These are phyloP conservation scores for Neurospora cerealis DNA, from an alignment of 495 filamentous ascomycete genomes.

Conservation along the genomic window DNA sequence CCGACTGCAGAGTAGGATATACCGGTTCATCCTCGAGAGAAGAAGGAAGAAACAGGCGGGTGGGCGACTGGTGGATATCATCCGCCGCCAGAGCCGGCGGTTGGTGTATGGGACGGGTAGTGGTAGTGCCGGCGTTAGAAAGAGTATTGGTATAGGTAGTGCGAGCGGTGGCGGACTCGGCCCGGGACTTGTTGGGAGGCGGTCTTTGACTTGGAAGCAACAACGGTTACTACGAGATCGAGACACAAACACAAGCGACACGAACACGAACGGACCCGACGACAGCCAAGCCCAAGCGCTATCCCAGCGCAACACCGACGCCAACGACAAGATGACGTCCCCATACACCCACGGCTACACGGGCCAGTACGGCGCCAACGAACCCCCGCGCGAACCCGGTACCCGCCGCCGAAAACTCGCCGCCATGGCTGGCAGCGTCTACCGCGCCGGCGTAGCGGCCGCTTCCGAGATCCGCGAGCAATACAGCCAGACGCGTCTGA, in stretches of 20 bases:
- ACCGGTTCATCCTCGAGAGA: conserved; percentile 56
- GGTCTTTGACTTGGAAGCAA: background rate
- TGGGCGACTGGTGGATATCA: conserved; percentile 40
- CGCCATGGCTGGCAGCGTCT: conserved; percentile 36
- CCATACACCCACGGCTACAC: conserved; percentile 21
- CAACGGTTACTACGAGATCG: background rate
- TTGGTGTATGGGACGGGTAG: conserved; percentile 19
- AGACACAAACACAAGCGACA: background rate
- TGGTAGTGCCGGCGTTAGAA: background rate
- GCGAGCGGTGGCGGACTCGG: background rate
- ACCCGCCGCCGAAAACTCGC: conserved; percentile 69
- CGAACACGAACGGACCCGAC: background rate
- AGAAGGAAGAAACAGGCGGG: conserved; percentile 44
- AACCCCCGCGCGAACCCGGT: conserved; percentile 47
- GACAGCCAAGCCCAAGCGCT: background rate
- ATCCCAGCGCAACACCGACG: background rate
- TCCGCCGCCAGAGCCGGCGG: conserved; percentile 38
- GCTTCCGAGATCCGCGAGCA: conserved; percentile 86
- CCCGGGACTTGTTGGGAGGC: background rate
- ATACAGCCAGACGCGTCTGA: conserved; percentile 64
- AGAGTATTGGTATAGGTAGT: background rate
- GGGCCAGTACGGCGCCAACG: conserved; percentile 9
- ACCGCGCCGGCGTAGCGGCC: conserved; percentile 66
- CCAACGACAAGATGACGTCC: conserved; percentile 15
- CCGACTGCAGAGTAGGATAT: conserved; percentile 63